Conservation (phyloP, 352 stramenopile genomes). For the Phytophthora meadii region DNA sequence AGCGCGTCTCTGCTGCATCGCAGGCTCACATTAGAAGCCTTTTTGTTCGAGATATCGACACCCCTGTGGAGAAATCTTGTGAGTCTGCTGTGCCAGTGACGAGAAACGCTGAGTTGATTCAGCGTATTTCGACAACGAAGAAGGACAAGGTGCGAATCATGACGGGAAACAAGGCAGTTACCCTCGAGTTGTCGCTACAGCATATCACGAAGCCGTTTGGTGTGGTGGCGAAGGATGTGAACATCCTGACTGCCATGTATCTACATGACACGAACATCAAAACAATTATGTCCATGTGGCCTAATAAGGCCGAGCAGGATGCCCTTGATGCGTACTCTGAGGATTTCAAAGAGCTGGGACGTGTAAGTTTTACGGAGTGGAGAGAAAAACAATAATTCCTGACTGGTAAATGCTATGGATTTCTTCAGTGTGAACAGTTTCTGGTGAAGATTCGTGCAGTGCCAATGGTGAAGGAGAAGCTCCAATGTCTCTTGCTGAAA, state of each 20-base stretch:
- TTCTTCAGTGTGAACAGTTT: slow-evolving; percentile 38
- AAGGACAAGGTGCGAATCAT: slow-evolving; percentile 23
- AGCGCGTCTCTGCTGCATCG: slow-evolving; percentile 13
- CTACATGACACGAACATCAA: slow-evolving; percentile 35
- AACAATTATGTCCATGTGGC: slow-evolving; percentile 43
- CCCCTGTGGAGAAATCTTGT: background rate
- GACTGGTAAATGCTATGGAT: background rate
- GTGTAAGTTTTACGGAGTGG: slow-evolving; percentile 17
- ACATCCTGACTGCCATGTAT: slow-evolving; percentile 37
- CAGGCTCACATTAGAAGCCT: slow-evolving; percentile 21
- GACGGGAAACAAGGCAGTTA: slow-evolving; percentile 32
- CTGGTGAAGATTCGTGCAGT: slow-evolving; percentile 31
- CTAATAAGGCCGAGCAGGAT: slow-evolving; percentile 30
- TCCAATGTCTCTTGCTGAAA: slow-evolving; percentile 38
- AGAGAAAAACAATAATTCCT: background rate
- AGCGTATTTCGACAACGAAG: slow-evolving; percentile 5
- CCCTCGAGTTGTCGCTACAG: slow-evolving; percentile 31
- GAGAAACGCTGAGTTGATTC: background rate
- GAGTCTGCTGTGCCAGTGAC: slow-evolving; percentile 6
- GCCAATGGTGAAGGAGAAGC: slow-evolving; percentile 34
- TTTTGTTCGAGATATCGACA: slow-evolving; percentile 14
- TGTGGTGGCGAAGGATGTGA: slow-evolving; percentile 30
- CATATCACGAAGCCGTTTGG: slow-evolving; percentile 23
- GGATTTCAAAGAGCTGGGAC: slow-evolving; percentile 21
- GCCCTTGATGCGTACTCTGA: slow-evolving; percentile 31